Base-by-base conservation (phyloP, 257 asterid genomes). In the Salvia miltiorrhiza region DNA sequence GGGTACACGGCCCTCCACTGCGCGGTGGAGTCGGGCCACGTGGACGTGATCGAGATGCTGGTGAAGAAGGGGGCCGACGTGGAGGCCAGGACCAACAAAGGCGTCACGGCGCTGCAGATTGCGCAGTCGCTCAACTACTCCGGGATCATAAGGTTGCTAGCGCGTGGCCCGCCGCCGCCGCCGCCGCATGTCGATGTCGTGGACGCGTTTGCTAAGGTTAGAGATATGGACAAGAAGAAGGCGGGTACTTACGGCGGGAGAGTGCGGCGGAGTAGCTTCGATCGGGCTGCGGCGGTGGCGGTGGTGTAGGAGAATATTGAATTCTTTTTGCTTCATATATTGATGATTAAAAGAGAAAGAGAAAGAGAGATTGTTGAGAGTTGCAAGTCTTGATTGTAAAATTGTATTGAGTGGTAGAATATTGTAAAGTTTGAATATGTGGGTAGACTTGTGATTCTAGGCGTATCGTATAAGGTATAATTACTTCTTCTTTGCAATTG, bases 1-100 rank as follows among this genome's bases (percentile, higher is more conserved):
- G 97, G 97, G 0, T 90, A 90, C 53, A 85, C 84, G 0, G 92
- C 96, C 3, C 45, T 90, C 35, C 95, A 86, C 49, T 90, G 95
- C 55, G 92, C 95, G 0, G 96, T 82, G 17, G 97, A 88, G 65
- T 79, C 90, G 0, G 97, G 97, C 0, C 87, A 85, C 24, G 81
- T 48, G 2, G 97, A 90, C 21, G 88, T 79, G 47, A 73, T 78
- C 11, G 97, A 90, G 37, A 43, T 87, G 79, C 85, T 90, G 1
- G 75, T 87, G n/a, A 87, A 90, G 79, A 90, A 82, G 61, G 91
- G 97, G 9, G 93, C 86, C 3, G 90, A 87, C 4, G 43, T 87
- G 1, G 95, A 87, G 30, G 85, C 87, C 0, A 70, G 81, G 41
- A 85, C 96, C 0, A 85, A 69, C 65, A 88, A 85, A 61, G 97